Evolutionary conservation across 2,329 filamentous ascomycete genomes (phyloP), one percentile per base, ranked within the genome.

Genomic region (Aspergillus alliaceus): DNA sequence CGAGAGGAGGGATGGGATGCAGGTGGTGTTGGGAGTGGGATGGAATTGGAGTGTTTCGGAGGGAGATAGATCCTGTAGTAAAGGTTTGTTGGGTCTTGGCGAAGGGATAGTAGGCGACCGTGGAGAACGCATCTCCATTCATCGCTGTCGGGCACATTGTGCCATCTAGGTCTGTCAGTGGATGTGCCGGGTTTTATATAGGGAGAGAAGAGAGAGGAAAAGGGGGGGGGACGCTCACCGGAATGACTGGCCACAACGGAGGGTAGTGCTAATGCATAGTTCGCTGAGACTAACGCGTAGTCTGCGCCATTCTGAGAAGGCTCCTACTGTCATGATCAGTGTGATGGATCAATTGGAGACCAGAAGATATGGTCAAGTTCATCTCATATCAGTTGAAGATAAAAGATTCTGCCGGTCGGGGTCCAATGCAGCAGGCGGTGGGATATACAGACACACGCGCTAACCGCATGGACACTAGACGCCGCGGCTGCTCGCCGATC

Each of bases 191-290:
- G 7, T 48, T 29, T 9, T 29, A 29, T 9, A 29, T 29, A 5
- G 9, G 27, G 27, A 9, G 27, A 29, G 9, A 29, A n/a, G n/a
- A n/a, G n/a, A n/a, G n/a, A 18, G 32, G 24, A 12, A 24, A 22
- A 49, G 32, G 37, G 25, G 15, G 53, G 61, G 40, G 24, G 46
- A 62, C 63, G 58, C 18, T 32, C 74, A 86, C 84, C 86, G 79
- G 65, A 99, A 99, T 0, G 93, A 96, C 74, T 99, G 95, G 3
- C 95, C 95, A 72, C 95, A 99, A 60, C 93, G 88, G 32, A 99
- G 80, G 0, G 92, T 96, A 0, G 93, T 99, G 67, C 96, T 91
- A 64, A 99, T 92, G 72, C 91, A 97, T 4, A 99, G 84, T 72
- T 99, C 95, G 4, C 87, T 85, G 32, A 96, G 78, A 59, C 82